phyloP scores from a whole-genome alignment of 2,329 filamentous ascomycete genomes.

The Claviceps sp. region DNA sequence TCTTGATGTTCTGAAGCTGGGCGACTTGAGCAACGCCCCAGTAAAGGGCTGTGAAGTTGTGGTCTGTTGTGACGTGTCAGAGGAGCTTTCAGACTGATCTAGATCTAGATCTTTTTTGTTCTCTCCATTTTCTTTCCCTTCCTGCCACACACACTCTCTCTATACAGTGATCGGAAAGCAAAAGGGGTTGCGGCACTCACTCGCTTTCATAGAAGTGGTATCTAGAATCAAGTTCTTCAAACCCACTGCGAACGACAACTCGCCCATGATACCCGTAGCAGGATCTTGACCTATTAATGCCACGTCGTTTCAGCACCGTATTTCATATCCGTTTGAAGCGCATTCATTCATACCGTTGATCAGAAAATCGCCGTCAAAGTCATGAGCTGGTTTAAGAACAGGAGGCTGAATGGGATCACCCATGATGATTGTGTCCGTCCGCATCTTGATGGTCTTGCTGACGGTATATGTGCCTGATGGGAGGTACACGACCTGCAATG shows the following conservation, averaged over 20 bases:
- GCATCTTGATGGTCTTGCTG: slow-evolving; percentile 25
- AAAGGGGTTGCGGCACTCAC: slow-evolving; percentile 3
- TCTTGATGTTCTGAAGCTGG: slow-evolving; percentile 29
- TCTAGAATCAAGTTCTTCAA: slow-evolving; percentile 31
- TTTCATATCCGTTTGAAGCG: no score
- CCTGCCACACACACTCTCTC: not conserved
- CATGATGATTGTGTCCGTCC: slow-evolving; percentile 32
- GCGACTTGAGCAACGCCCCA: slow-evolving; percentile 32
- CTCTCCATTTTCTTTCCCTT: not conserved
- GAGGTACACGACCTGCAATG: slow-evolving; percentile 25
- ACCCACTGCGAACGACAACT: slow-evolving; percentile 28
- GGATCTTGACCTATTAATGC: slow-evolving; percentile 18
- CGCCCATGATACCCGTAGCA: slow-evolving; percentile 17
- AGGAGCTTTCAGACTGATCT: not conserved
- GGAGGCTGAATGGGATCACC: slow-evolving; percentile 31
- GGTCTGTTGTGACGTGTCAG: slow-evolving; percentile 8
- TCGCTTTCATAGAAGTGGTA: slow-evolving; percentile 23
- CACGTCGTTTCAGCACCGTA: not conserved
- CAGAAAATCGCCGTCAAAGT: slow-evolving; percentile 21
- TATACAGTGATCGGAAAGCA: not conserved
- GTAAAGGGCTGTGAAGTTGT: slow-evolving; percentile 25
- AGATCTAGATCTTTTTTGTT: not conserved
- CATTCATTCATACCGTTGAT: slow-evolving; percentile 15
- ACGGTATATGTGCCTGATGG: slow-evolving; percentile 29
- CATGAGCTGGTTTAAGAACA: slow-evolving; percentile 25